Evolutionary conservation across 202 grass and related monocot species (phyloP), one percentile per base, ranked within the genome.

Genomic region (Saccharum hybrid): DNA sequence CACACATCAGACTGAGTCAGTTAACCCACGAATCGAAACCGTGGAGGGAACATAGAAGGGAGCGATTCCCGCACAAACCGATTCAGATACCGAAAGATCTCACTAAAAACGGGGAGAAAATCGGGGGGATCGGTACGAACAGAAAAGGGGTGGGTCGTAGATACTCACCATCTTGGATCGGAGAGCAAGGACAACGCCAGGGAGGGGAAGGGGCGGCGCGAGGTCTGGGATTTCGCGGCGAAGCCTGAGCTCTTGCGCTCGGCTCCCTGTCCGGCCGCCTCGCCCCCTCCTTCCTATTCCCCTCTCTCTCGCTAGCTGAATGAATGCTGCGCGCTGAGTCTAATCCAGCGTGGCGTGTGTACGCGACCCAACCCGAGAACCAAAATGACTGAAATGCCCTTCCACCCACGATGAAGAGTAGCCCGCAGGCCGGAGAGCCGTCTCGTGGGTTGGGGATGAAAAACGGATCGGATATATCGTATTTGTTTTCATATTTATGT

Each of bases 121-220:
- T 81, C 49, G 38, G 7, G n/a, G 40, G 31, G 26, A 62, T 23
- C 28, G 4, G 9, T 39, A 23, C 31, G n/a, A 56, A 6, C 54
- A 15, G 37, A 16, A 33, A 3, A 38, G 63, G 34, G 5, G 66
- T 1, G 7, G 43, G 22, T 5, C 71, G 57, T 7, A 3, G 26
- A 67, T 59, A 52, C 71, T 74, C 71, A 87, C 86, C 86, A 87
- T 83, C 73, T 78, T 87, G 73, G 66, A 87, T 83, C 78, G 31
- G 73, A 49, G 37, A 52, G 52, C 52, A n/a, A 8, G 40, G 64
- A 49, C 21, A 33, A 23, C 31, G 52, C 63, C 9, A 64, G 54
- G 64, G 64, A 69, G 64, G 48, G 46, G 8, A 71, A 36, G 79
- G 56, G 23, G 45, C 38, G 59, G 65, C 51, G 66, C 56, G 23